phyloP scores from a whole-genome alignment of 1,139 yeast genomes.

The Magnusiomyces tetraspermus region DNA sequence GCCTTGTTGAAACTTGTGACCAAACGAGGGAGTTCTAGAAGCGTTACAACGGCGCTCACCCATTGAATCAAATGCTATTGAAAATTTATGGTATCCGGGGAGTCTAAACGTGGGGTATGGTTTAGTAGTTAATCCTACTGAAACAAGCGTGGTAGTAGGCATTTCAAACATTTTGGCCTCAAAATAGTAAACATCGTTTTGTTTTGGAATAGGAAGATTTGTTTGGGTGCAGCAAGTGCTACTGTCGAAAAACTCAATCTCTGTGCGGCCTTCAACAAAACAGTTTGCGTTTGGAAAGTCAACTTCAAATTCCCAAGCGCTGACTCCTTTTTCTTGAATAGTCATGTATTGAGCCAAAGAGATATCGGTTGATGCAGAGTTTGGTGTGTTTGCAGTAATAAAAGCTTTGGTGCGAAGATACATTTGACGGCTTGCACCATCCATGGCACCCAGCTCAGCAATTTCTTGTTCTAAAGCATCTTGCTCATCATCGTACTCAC shows the following conservation, averaged over 20 bases:
- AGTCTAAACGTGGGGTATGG: conserved; percentile 85
- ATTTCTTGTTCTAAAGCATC: conserved; percentile 57
- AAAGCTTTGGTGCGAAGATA: conserved; percentile 51
- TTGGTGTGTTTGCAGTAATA: conserved; percentile 39
- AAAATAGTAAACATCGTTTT: conserved; percentile 83
- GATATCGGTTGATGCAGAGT: conserved; percentile 34
- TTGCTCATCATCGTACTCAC: conserved; percentile 47
- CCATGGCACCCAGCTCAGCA: conserved; percentile 59
- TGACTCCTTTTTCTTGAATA: conserved; percentile 86
- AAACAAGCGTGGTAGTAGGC: conserved; percentile 44
- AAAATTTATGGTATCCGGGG: conserved; percentile 77
- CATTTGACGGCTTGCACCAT: conserved; percentile 37
- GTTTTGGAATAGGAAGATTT: conserved; percentile 77
- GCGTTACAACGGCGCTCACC: conserved; percentile 76
- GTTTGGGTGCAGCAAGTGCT: conserved; percentile 70
- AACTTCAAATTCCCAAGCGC: conserved; percentile 86
- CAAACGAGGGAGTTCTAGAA: conserved; percentile 53
- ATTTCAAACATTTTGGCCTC: conserved; percentile 71
- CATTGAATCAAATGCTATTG: conserved; percentile 78
- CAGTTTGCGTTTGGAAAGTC: conserved; percentile 47
- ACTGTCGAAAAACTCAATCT: conserved; percentile 60
- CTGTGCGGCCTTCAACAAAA: conserved; percentile 63
- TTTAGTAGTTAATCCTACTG: conserved; percentile 75
- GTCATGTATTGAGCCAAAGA: conserved; percentile 41
- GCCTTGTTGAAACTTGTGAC: conserved; percentile 71